Evolutionary conservation across 2,329 filamentous ascomycete genomes (phyloP).

Genomic region (Fusarium guadeloupense): DNA sequence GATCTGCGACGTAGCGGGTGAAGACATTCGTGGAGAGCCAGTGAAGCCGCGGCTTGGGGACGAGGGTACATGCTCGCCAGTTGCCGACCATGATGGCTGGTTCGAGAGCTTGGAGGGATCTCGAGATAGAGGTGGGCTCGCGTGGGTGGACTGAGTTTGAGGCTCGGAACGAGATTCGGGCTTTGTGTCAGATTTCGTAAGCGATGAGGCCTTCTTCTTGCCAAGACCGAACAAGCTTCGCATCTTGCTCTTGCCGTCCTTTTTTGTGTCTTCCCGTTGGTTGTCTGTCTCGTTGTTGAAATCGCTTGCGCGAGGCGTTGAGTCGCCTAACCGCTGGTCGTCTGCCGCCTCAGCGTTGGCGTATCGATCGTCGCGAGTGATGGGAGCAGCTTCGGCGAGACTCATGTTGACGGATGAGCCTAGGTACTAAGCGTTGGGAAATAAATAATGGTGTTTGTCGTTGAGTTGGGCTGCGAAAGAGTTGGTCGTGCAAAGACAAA

Average conservation of each 20-base stretch:
- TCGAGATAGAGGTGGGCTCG: conserved; percentile 48
- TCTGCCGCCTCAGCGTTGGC: conserved; percentile 34
- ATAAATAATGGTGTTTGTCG: background rate
- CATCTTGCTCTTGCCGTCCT: conserved; percentile 58
- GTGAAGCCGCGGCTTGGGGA: conserved; percentile 75
- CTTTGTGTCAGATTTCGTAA: conserved; percentile 26
- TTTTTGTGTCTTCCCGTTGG: conserved; percentile 29
- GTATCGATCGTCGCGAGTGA: conserved; percentile 31
- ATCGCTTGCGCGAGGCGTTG: conserved; percentile 46
- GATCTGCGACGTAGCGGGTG: conserved; percentile 81
- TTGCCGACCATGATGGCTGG: conserved; percentile 54
- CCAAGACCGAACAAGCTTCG: conserved; percentile 68
- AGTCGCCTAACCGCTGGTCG: conserved; percentile 44
- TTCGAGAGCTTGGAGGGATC: conserved; percentile 51
- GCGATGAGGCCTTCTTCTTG: conserved; percentile 62
- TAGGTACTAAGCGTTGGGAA: background rate
- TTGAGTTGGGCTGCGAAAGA: background rate
- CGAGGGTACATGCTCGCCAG: conserved; percentile 59
- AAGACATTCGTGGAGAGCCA: conserved; percentile 77
- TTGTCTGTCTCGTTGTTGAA: conserved; percentile 56
- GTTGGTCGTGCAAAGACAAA: conserved; percentile 6
- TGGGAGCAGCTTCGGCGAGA: conserved; percentile 43
- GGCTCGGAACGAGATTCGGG: conserved; percentile 30
- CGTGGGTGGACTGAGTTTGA: conserved; percentile 47
- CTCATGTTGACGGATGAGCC: conserved; percentile 40